These are phyloP conservation scores for Trichoderma lentiforme DNA, from an alignment of 2,329 filamentous ascomycete species.

Conservation along the genomic window DNA sequence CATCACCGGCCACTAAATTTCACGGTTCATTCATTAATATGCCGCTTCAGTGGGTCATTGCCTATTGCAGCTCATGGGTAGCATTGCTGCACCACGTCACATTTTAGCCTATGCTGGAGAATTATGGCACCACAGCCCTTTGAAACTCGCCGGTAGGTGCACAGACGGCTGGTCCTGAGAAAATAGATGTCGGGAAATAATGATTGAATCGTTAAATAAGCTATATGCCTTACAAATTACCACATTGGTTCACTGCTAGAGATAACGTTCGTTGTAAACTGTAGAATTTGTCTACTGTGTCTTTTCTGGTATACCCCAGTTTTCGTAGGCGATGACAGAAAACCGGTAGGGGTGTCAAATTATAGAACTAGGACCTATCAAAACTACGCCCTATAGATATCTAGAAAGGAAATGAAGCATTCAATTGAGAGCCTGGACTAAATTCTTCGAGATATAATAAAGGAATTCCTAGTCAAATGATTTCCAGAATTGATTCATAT, in stretches of 20 bases:
- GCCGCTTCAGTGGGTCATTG: neutral
- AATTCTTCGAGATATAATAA: too few relatives aligned
- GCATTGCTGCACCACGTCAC: neutral
- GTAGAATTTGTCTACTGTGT: neutral
- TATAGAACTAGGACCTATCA: neutral
- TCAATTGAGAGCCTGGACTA: too few relatives aligned
- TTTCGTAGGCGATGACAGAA: neutral
- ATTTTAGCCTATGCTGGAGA: neutral
- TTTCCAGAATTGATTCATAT: neutral
- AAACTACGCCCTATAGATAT: neutral
- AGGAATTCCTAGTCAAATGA: too few relatives aligned
- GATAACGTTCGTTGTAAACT: neutral
- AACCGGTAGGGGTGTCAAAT: neutral
- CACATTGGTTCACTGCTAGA: neutral
- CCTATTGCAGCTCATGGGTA: neutral
- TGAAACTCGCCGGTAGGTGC: neutral
- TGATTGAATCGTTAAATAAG: neutral
- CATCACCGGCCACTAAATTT: neutral
- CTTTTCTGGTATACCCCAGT: neutral
- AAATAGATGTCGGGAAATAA: neutral
- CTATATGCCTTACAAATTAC: neutral
- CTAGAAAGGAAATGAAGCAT: neutral
- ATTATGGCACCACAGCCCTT: neutral
- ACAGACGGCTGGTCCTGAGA: neutral
- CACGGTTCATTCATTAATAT: neutral